A percentile compares a stretch with the other conserved stretches of the same genome.
These are phyloP conservation scores for Penicillium sp. DNA, from an alignment of 2,329 filamentous ascomycete species.

Conservation along the genomic window DNA sequence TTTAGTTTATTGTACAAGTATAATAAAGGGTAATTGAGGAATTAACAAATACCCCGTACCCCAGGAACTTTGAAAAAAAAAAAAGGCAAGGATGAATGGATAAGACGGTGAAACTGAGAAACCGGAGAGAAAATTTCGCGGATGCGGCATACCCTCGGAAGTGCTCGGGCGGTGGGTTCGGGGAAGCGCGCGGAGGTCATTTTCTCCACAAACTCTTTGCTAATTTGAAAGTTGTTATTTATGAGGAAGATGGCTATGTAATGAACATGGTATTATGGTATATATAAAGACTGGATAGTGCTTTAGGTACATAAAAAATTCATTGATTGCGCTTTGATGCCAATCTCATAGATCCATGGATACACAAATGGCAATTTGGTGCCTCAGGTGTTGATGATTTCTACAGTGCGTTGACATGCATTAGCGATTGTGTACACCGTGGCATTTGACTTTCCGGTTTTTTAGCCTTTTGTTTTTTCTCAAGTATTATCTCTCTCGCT, in stretches of 20 bases:
- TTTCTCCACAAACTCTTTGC: constrained; percentile 16
- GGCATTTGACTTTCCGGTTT: neutral
- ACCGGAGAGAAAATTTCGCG: constrained; percentile 44
- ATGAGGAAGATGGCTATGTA: neutral
- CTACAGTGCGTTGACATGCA: neutral
- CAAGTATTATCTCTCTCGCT: too few species aligned
- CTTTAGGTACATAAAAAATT: neutral
- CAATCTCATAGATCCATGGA: neutral
- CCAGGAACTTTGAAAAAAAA: constrained; percentile 31
- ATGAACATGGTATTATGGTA: neutral
- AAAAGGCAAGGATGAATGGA: constrained; percentile 20
- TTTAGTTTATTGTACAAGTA: constrained; percentile 34
- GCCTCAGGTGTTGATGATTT: constrained; percentile 1
- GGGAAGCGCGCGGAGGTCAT: constrained; percentile 21
- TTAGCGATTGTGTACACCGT: constrained; percentile 4
- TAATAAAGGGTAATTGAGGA: constrained; percentile 33
- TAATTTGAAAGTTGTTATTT: neutral
- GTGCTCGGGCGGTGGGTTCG: constrained; percentile 38
- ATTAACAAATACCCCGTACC: constrained; percentile 35
- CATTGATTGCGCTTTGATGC: neutral
- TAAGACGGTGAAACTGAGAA: constrained; percentile 31
- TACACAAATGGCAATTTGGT: neutral
- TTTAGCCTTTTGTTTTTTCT: neutral
- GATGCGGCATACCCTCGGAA: constrained; percentile 43
- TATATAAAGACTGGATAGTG: neutral